Evolutionary conservation across 2,329 filamentous ascomycete genomes (phyloP).

Genomic region (Phaeosphaeriaceae sp.): DNA sequence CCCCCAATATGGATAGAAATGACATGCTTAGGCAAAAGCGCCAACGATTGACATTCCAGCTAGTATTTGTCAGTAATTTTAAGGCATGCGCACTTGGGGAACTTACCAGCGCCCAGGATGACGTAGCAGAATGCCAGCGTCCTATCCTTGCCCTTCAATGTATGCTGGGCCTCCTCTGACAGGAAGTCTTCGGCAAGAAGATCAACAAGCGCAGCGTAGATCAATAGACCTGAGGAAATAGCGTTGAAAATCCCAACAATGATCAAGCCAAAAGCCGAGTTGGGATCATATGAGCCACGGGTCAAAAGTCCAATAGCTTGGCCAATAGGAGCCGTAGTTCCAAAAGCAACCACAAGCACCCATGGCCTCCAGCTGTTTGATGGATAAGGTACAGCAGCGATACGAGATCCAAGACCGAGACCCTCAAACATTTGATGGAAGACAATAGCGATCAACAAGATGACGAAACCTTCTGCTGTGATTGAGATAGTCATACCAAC

Average conservation of each 20-base stretch:
- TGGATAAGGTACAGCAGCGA: slow-evolving; percentile 65
- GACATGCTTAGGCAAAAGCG: slow-evolving; percentile 40
- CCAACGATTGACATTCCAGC: slow-evolving; percentile 47
- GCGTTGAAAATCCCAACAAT: slow-evolving; percentile 71
- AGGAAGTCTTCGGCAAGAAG: slow-evolving; percentile 70
- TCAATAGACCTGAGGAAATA: slow-evolving; percentile 67
- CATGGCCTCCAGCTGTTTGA: slow-evolving; percentile 64
- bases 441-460: slow-evolving; percentile 65
- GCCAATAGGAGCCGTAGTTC: slow-evolving; percentile 68
- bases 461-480: slow-evolving; percentile 62
- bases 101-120: slow-evolving; percentile 37
- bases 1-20: not conserved
- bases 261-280: slow-evolving; percentile 68
- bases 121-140: slow-evolving; percentile 58
- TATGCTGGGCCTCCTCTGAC: slow-evolving; percentile 54
- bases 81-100: not conserved
- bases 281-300: slow-evolving; percentile 65
- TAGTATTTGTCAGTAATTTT: not conserved
- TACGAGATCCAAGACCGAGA: slow-evolving; percentile 66
- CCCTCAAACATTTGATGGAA: slow-evolving; percentile 71
- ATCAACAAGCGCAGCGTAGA: slow-evolving; percentile 69
- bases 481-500: slow-evolving; percentile 68
- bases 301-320: slow-evolving; percentile 68
- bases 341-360: slow-evolving; percentile 67
- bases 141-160: slow-evolving; percentile 61